phyloP scores from a whole-genome alignment of 2,329 filamentous ascomycete genomes.

The Botrytis squamosa region DNA sequence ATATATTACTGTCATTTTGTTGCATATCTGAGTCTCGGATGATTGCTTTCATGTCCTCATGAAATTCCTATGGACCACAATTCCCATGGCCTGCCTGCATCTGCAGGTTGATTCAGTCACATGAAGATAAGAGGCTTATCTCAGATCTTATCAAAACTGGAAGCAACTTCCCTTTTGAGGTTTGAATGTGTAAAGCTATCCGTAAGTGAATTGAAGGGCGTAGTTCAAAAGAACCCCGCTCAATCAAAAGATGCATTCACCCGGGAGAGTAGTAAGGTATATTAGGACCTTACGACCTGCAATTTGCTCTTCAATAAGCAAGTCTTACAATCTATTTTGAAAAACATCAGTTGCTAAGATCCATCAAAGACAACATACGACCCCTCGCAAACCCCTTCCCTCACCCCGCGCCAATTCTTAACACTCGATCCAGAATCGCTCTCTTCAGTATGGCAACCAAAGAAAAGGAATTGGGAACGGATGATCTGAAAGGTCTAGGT shows the following conservation, averaged over 20 bases:
- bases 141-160: background rate
- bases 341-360: constrained; percentile 8
- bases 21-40: constrained; percentile 22
- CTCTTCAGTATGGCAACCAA: constrained; percentile 2
- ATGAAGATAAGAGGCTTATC: constrained; percentile 16
- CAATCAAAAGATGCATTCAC: background rate
- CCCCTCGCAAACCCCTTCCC: background rate
- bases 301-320: background rate
- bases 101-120: background rate
- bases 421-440: background rate
- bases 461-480: background rate
- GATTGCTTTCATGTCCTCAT: background rate
- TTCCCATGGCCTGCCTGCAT: background rate
- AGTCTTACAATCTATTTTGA: background rate
- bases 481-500: constrained; percentile 24
- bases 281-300: background rate
- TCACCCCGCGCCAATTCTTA: background rate
- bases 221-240: constrained; percentile 2
- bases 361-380: constrained; percentile 10
- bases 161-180: constrained; percentile 12
- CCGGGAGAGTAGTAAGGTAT: background rate
- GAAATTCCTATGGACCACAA: background rate
- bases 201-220: background rate
- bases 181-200: background rate
- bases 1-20: constrained; percentile 15